A percentile compares a stretch with the other conserved stretches of the same genome.
Evolutionary conservation across 228 moss, liverwort and hornwort species (phyloP).

Genomic region (Sphagnum fallax): DNA sequence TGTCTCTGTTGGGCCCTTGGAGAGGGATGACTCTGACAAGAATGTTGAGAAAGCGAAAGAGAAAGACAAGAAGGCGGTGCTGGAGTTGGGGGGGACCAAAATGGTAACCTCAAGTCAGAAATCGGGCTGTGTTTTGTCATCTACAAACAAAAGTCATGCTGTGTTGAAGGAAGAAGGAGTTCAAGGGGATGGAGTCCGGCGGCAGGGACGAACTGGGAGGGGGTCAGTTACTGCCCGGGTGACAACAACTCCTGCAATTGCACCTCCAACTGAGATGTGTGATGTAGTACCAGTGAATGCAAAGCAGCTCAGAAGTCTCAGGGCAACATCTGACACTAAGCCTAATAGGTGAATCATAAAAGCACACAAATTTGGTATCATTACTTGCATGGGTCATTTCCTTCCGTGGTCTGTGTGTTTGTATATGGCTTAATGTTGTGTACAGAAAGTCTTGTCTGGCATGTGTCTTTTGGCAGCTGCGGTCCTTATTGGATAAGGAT

Average conservation of each 20-base stretch:
- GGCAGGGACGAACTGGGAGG: slow-evolving; percentile 93
- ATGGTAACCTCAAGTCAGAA: slow-evolving; percentile 42
- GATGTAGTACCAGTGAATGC: slow-evolving; percentile 45
- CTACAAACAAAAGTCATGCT: slow-evolving; percentile 54
- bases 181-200: slow-evolving; percentile 78
- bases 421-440: too few species aligned
- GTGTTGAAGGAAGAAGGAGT: slow-evolving; percentile 63
- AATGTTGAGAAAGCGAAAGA: slow-evolving; percentile 74
- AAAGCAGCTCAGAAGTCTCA: slow-evolving; percentile 69
- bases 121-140: slow-evolving; percentile 40
- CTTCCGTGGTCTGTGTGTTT: too few species aligned
- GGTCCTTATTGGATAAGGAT: too few species aligned
- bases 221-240: slow-evolving; percentile 57
- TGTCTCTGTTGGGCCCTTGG: slow-evolving; percentile 52
- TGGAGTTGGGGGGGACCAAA: slow-evolving; percentile 63
- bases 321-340: slow-evolving; percentile 62
- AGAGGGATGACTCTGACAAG: slow-evolving; percentile 71
- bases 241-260: slow-evolving; percentile 26
- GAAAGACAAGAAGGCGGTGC: slow-evolving; percentile 60
- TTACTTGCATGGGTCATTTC: too few species aligned
- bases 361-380: too few species aligned
- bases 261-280: slow-evolving; percentile 56
- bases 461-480: too few species aligned
- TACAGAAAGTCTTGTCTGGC: too few species aligned
- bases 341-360: slow-evolving; percentile 49